These are phyloP conservation scores for Suhomyces wounanorum DNA, from an alignment of 1,139 yeast genomes.

Conservation along the genomic window DNA sequence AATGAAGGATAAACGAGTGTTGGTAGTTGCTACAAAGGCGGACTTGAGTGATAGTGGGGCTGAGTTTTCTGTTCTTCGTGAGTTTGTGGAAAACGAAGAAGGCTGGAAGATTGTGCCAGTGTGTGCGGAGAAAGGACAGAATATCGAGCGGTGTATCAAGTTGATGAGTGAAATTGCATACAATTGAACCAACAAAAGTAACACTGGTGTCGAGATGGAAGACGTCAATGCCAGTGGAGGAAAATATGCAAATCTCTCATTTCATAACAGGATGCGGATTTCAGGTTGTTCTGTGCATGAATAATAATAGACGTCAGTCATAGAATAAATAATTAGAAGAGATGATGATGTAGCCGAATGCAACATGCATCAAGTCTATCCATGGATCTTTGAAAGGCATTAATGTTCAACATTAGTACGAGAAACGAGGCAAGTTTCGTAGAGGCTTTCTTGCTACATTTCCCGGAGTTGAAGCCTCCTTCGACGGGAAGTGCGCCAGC, in stretches of 20 bases:
- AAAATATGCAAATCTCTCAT: not conserved
- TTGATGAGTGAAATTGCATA: conserved; percentile 69
- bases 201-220: too few relatives aligned
- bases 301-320: not conserved
- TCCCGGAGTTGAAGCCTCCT: not conserved
- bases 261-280: conserved; percentile 1
- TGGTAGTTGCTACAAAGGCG: conserved; percentile 90
- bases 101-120: conserved; percentile 80
- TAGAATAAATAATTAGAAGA: not conserved
- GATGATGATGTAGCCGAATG: not conserved
- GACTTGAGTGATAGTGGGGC: conserved; percentile 60
- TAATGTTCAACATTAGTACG: too few relatives aligned
- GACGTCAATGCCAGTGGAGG: not conserved
- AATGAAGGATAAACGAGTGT: conserved; percentile 56
- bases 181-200: not conserved
- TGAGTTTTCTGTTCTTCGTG: conserved; percentile 44
- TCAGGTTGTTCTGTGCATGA: not conserved
- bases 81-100: conserved; percentile 37
- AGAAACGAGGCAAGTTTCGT: too few relatives aligned
- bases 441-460: too few relatives aligned
- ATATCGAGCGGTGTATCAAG: conserved; percentile 65
- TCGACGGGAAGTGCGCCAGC: not conserved
- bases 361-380: too few relatives aligned
- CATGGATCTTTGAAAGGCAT: too few relatives aligned
- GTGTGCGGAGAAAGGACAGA: conserved; percentile 74